Evolutionary conservation across 306 rosid genomes (phyloP), one percentile per base, ranked within the genome.

Genomic region (Delonix regia): DNA sequence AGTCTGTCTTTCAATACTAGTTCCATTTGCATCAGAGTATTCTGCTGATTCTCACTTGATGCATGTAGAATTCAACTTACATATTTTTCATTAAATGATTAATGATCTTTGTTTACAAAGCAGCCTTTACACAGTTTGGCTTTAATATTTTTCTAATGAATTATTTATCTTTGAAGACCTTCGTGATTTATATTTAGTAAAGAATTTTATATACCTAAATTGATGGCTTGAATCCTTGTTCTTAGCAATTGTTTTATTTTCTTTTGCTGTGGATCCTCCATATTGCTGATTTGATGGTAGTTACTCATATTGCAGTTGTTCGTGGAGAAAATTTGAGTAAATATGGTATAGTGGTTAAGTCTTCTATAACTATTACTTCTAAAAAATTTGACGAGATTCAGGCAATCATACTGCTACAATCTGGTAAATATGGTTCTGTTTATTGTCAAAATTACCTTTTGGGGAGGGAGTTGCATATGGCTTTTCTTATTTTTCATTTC

Each of bases 311-410:
- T 86, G 86, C 97, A 96, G 98, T 87, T 80, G 78, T 83, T 83
- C 93, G 82, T 51, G 92, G 93, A 59, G 97, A 91, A 89, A 83
- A 78, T 79, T 68, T 77, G 36, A 91, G 90, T 77, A 87, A 84
- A 71, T 53, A 64, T 79, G 82, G 81, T 64, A 52, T 69, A 69
- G 55, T 13, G 42, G 39, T 48, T 57, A 87, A 69, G 69, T 83
- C 87, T 66, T 71, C 74, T 34, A 75, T 82, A 71, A 77, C 88
- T 56, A 51, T 80, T 85, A 77, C 82, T 82, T 77, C 78, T 53
- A 75, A 83, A 78, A 86, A 89, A 25, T 79, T 73, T 62, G 79
- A 93, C 70, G 95, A 91, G 80, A 66, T 64, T 44, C 89, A 84
- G 62, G 92, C 90, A 24, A 78, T 88, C 83, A 78, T 88, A 76